phyloP scores from a whole-genome alignment of 1,139 yeast genomes.

The Geotrichum citri-aurantii region DNA sequence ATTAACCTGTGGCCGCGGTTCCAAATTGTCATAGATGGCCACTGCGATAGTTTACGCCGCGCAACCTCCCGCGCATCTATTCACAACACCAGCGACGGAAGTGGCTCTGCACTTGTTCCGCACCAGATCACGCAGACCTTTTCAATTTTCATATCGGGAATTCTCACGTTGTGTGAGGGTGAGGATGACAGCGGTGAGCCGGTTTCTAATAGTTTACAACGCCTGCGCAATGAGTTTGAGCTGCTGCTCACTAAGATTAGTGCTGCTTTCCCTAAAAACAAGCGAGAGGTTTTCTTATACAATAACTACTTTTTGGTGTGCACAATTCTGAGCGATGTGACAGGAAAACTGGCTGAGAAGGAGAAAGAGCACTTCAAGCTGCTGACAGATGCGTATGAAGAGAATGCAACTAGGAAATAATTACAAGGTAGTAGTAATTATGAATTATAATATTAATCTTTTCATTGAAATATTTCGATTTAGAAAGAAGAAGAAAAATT shows the following conservation, averaged over 20 bases:
- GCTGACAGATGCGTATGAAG: conserved; percentile 53
- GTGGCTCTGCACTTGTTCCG: conserved; percentile 42
- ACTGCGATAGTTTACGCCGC: conserved; percentile 61
- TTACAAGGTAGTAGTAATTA: no score
- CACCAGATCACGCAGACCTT: conserved; percentile 76
- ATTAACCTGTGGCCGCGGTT: conserved; percentile 78
- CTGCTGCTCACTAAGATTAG: conserved; percentile 61
- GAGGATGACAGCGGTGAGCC: conserved; percentile 51
- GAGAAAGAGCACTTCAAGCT: conserved; percentile 58
- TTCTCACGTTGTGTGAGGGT: conserved; percentile 48
- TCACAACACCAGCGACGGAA: conserved; percentile 29
- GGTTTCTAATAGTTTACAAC: conserved; percentile 56
- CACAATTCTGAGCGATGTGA: conserved; percentile 30
- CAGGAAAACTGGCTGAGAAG: conserved; percentile 47
- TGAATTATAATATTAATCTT: no score
- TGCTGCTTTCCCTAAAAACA: conserved; percentile 25
- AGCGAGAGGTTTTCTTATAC: conserved; percentile 65
- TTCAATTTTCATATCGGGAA: conserved; percentile 66
- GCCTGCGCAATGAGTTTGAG: conserved; percentile 77
- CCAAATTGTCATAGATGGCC: conserved; percentile 67
- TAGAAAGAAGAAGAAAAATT: neutral
- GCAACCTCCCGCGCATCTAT: conserved; percentile 35
- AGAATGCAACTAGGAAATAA: neutral
- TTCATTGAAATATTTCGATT: neutral
- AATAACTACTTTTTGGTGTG: conserved; percentile 55